Evolutionary conservation across 192 early-diverging fungal species (phyloP), one percentile per base, ranked within the genome.

Genomic region (Geranomyces variabilis): DNA sequence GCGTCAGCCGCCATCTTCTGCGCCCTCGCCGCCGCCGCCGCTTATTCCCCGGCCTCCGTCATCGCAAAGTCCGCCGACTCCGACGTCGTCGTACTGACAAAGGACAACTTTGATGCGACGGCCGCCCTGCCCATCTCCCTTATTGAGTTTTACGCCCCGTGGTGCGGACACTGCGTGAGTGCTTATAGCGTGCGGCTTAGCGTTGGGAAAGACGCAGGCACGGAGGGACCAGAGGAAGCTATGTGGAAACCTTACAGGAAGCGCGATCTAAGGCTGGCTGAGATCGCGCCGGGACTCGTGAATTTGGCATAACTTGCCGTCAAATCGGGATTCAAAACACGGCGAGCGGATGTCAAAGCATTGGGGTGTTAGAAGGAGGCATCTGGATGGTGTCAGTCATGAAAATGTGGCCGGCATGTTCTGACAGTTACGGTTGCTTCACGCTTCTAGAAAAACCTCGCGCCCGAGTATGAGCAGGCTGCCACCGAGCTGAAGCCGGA

Each of bases 131-230:
- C 90, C 12, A 75, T 96, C 47, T 87, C 91, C 29, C 87, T 98
- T 55, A 90, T 98, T 64, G 91, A 97, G 81, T 98, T 98, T 82
- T 98, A 88, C 79, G 95, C 96, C 36, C 96, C 95, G 34, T 98
- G 94, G 96, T 99, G 96, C 81, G 93, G 95, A 63, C 93, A 99
- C 88, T 99, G 96, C 84, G 66, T 68, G 55, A 68, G 66, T 68
- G n/a, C 8, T 26, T 21, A n/a, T n/a, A n/a, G n/a, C 43, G 26
- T 63, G 26, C 28, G 19, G 58, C 14, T 48, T n/a, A n/a, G n/a
- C n/a, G n/a, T n/a, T n/a, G n/a, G n/a, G n/a, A n/a, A n/a, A n/a
- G n/a, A n/a, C n/a, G n/a, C n/a, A n/a, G n/a, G n/a, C n/a, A n/a
- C n/a, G n/a, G n/a, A n/a, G n/a, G n/a, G n/a, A n/a, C n/a, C n/a